Conservation (phyloP, 345 rosid species). For the Eucalyptus regnans region DNA sequence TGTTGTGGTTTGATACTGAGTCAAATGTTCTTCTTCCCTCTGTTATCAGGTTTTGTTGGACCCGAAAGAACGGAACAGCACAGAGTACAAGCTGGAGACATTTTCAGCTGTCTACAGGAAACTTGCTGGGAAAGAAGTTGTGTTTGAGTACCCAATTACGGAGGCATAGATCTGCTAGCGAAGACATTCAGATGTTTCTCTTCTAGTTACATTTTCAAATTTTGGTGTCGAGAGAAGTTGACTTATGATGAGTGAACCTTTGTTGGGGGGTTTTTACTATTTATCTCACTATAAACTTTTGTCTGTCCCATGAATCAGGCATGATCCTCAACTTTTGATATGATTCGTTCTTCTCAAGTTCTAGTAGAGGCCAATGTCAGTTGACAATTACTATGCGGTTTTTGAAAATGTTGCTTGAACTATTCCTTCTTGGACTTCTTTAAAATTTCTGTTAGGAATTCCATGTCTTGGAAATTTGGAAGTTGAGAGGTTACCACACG, state of each 20-base stretch:
- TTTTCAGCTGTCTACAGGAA: slow-evolving; percentile 74
- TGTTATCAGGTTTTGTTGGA: slow-evolving; percentile 56
- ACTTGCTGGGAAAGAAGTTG: slow-evolving; percentile 72
- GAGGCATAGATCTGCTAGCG: slow-evolving; percentile 27
- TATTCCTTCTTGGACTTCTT: neutral
- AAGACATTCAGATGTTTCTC: neutral
- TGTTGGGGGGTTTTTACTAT: neutral
- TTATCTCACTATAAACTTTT: neutral
- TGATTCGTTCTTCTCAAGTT: neutral
- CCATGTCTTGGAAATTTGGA: neutral
- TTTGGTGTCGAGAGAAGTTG: neutral
- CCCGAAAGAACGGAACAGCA: slow-evolving; percentile 71
- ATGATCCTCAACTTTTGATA: neutral
- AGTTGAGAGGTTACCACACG: neutral
- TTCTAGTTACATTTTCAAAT: neutral
- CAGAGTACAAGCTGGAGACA: slow-evolving; percentile 72
- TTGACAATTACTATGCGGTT: neutral
- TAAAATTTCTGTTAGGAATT: neutral
- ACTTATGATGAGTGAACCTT: neutral
- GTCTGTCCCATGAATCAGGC: neutral
- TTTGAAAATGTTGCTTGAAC: neutral
- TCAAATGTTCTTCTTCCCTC: neutral
- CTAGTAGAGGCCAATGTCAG: neutral
- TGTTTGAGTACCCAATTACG: slow-evolving; percentile 57
- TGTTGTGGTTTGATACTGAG: neutral